Conservation (phyloP, 139 green algal species). For the Microglena sp. region DNA sequence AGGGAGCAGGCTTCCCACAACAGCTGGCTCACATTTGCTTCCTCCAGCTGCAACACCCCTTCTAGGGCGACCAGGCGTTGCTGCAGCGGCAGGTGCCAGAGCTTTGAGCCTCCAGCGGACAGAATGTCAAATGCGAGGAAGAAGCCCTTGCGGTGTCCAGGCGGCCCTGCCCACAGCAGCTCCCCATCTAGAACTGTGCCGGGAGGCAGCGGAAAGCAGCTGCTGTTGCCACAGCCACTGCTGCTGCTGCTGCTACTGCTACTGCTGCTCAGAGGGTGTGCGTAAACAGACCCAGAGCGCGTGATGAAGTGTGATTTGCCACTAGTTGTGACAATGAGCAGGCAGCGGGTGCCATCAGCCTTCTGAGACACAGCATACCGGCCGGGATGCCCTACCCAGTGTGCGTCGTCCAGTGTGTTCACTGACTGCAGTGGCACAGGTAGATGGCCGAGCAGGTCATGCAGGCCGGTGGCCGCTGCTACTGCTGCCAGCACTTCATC, state of each 20-base stretch:
- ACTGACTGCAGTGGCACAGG: too few relatives aligned
- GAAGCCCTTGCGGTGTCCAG: conserved; percentile 9
- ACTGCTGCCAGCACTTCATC: too few relatives aligned
- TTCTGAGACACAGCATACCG: conserved; percentile 21
- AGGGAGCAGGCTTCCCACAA: too few relatives aligned
- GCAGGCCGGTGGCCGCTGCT: too few relatives aligned
- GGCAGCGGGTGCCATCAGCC: conserved; percentile 18
- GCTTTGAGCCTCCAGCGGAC: neutral
- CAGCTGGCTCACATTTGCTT: too few relatives aligned
- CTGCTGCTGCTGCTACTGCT: too few relatives aligned
- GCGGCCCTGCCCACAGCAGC: conserved; percentile 18
- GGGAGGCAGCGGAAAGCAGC: conserved; percentile 2
- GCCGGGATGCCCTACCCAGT: too few relatives aligned
- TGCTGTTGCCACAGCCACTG: too few relatives aligned
- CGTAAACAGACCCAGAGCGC: conserved; percentile 17
- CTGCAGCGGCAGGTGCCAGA: conserved; percentile 18
- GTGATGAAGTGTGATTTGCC: conserved; percentile 17
- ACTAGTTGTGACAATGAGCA: conserved; percentile 8
- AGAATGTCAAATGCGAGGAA: conserved; percentile 27
- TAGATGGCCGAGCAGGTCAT: too few relatives aligned
- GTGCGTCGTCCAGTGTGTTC: too few relatives aligned
- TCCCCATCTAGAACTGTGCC: conserved; percentile 29
- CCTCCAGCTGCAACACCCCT: neutral
- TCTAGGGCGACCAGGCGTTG: conserved; percentile 10
- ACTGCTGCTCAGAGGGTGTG: conserved; percentile 2